These are phyloP conservation scores for Rhodotorula sp. DNA, from an alignment of 1,284 basidiomycete species.

Conservation along the genomic window DNA sequence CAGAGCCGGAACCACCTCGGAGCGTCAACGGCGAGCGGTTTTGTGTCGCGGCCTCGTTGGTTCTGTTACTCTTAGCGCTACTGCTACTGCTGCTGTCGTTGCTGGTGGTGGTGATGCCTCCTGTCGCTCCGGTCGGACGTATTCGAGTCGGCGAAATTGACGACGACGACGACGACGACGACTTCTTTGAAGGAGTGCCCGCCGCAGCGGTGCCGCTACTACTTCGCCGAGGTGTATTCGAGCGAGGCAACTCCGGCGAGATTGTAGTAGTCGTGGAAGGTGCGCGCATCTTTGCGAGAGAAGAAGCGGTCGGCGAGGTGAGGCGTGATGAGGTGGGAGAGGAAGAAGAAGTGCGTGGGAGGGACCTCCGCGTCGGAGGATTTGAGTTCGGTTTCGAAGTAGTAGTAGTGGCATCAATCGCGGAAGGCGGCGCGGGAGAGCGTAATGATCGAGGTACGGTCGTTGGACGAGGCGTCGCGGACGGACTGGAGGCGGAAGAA, in stretches of 20 bases:
- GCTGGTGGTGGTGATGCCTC: neutral
- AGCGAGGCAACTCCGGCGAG: neutral
- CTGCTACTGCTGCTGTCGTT: no score
- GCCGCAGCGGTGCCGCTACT: neutral
- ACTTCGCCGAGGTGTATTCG: neutral
- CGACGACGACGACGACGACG: neutral
- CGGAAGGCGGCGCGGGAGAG: neutral
- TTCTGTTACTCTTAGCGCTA: no score
- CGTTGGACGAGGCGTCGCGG: no score
- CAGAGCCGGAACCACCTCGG: neutral
- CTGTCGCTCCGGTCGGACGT: neutral
- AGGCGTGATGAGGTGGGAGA: neutral
- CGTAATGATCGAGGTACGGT: no score
- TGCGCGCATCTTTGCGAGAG: constrained; percentile 22
- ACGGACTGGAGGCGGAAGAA: no score
- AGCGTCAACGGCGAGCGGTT: neutral
- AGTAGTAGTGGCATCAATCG: neutral
- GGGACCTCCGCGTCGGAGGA: neutral
- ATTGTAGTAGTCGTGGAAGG: neutral
- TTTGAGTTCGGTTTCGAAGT: neutral
- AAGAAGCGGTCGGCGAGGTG: constrained; percentile 25
- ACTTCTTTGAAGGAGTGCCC: neutral
- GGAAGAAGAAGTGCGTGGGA: neutral
- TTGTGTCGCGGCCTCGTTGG: neutral
- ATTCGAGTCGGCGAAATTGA: neutral